A percentile compares a stretch with the other conserved stretches of the same genome.
Evolutionary conservation across 78 protist genomes (phyloP).

Genomic region (Isochrysis galbana): DNA sequence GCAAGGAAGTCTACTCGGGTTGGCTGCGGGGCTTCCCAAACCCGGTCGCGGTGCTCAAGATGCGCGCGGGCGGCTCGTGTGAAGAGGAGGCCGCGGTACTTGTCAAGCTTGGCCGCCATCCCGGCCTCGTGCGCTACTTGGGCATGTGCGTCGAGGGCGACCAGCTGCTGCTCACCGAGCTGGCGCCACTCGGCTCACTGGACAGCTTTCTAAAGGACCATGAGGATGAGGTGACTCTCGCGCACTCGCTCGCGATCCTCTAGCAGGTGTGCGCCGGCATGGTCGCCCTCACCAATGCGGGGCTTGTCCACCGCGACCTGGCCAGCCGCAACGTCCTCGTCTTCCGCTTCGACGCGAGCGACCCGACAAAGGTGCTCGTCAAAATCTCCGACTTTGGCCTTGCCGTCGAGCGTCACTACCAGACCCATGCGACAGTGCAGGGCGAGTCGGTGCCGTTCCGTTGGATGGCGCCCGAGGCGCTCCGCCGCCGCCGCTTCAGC

Average conservation of each 20-base stretch:
- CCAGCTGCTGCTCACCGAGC: constrained; percentile 5
- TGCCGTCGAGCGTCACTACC: background rate
- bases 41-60: background rate
- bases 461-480: constrained; percentile 15
- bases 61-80: background rate
- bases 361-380: background rate
- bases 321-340: background rate
- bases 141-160: background rate
- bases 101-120: background rate
- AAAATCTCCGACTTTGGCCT: background rate
- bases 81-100: background rate
- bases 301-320: background rate
- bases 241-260: background rate
- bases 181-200: background rate
- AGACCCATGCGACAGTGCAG: background rate
- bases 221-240: background rate
- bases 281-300: background rate
- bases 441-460: background rate
- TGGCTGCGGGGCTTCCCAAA: background rate
- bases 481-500: constrained; percentile 18
- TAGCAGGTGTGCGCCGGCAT: constrained; percentile 14
- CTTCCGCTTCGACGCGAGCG: background rate
- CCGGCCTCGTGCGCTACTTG: background rate
- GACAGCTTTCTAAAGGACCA: background rate
- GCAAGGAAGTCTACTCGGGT: background rate